Conservation (phyloP, 2,329 filamentous ascomycete species). For the Ophiocordyceps polyrhachis-furcata region DNA sequence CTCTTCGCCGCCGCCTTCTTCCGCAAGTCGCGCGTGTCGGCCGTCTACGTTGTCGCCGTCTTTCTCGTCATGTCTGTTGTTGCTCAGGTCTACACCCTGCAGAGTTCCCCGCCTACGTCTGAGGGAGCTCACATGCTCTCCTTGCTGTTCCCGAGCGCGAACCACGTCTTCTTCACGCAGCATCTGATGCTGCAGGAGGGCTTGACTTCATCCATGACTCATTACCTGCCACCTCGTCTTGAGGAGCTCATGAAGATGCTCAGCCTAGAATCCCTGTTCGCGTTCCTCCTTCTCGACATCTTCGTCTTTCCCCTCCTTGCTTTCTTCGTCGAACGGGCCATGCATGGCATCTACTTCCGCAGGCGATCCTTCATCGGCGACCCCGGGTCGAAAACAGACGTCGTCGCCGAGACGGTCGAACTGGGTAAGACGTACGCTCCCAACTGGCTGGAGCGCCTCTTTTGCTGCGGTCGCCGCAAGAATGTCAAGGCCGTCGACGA, state of each 20-base stretch:
- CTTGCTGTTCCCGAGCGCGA: conserved; percentile 8
- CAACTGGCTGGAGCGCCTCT: conserved; percentile 10
- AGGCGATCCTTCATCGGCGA: conserved; percentile 7
- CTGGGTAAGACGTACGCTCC: conserved; percentile 16
- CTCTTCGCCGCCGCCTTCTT: conserved; percentile 32
- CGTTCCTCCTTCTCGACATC: conserved; percentile 14
- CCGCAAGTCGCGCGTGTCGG: conserved; percentile 11
- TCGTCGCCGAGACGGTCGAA: conserved; percentile 6
- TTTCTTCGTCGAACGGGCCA: conserved; percentile 12
- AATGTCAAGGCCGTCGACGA: conserved; percentile 38
- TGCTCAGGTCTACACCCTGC: conserved; percentile 4
- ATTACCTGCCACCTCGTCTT: conserved; percentile 1
- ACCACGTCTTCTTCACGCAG: conserved; percentile 8
- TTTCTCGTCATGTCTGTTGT: conserved; percentile 11
- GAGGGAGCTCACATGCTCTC: conserved; percentile 4
- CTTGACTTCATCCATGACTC: conserved; percentile 1
- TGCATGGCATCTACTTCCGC: conserved; percentile 17
- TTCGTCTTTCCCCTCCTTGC: conserved; percentile 14
- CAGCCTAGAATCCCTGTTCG: conserved; percentile 11
- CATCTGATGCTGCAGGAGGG: conserved; percentile 8
- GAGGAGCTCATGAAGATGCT: conserved; percentile 3
- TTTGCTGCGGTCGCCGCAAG: conserved; percentile 11
- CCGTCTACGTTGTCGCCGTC: conserved; percentile 12
- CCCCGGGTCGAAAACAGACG: conserved; percentile 5
- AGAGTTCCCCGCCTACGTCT: neutral